Evolutionary conservation across 78 protist genomes (phyloP), one percentile per base, ranked within the genome.

Genomic region (Emiliania huxleyi): DNA sequence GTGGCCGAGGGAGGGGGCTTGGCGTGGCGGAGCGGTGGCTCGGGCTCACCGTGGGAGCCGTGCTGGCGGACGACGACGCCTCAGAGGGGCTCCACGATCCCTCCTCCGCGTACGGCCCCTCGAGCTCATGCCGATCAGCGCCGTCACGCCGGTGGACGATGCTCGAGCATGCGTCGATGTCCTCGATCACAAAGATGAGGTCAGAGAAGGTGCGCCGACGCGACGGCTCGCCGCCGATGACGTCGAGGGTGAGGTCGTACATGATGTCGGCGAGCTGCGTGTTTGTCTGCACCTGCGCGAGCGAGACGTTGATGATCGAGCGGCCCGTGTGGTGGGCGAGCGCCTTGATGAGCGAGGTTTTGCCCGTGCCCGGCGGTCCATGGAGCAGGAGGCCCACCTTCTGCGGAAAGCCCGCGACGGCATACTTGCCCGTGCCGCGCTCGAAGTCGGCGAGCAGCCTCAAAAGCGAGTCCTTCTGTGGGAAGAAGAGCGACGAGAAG

Each of bases 331-430:
- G 84, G 83, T 40, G 88, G 87, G 62, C 94, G 52, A 83, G 91
- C 79, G 45, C 94, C 90, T 87, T 93, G 52, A 45, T 91, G 92
- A 90, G 75, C 71, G 37, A 84, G 0, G 96, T 95, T 91, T 96
- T 96, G 33, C 97, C 97, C 12, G 95, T 88, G 49, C 97, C 97
- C 1, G 97, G 97, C 48, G 96, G 95, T 3, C 97, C 97, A 75
- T 95, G 92, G 25, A 96, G 85, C 35, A 96, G 91, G 43, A 93
- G 90, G 55, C 96, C 96, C 26, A 94, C 91, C 89, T 95, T 46
- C 48, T 94, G 93, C 8, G 97, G 97, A 79, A 90, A 93, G 44
- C 96, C 97, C 37, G 91, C 73, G 77, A 90, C 77, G 0, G 62
- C 43, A 91, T 95, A 95, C 96, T 95, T 91, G 44, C 94, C 69